These are phyloP conservation scores for Dunaliella primolecta DNA, from an alignment of 139 green algal species.

Conservation along the genomic window DNA sequence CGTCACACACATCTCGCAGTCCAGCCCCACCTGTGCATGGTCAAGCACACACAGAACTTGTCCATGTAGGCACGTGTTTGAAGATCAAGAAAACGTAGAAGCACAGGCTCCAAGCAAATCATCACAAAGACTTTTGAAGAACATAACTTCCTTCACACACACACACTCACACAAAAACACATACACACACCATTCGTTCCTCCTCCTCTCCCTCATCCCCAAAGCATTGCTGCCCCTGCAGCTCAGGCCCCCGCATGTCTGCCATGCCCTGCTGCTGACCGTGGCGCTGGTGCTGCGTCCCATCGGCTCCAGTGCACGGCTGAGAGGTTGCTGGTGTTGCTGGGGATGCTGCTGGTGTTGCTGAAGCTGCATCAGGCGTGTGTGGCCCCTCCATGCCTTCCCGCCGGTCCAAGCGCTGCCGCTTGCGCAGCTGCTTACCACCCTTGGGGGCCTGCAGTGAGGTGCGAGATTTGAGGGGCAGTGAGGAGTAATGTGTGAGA, in stretches of 20 bases:
- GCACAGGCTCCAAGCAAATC: neutral
- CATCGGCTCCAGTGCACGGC: too few relatives aligned
- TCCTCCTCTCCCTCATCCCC: neutral
- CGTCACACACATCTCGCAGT: conserved; percentile 89
- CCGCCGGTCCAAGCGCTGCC: neutral
- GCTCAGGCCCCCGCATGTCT: neutral
- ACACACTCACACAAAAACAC: neutral
- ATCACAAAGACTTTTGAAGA: neutral
- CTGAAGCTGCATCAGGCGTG: too few relatives aligned
- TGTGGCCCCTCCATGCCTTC: neutral
- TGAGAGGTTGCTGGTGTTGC: neutral
- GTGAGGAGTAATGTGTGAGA: too few relatives aligned
- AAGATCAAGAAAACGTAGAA: neutral
- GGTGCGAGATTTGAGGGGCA: too few relatives aligned
- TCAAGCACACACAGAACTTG: neutral
- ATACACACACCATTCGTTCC: neutral
- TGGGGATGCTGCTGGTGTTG: neutral
- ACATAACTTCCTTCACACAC: too few relatives aligned
- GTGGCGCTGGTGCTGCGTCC: too few relatives aligned
- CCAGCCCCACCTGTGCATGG: conserved; percentile 57
- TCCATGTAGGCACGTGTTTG: neutral
- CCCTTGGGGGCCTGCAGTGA: neutral
- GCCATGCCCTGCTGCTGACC: neutral
- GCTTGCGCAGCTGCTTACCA: neutral
- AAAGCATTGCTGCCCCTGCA: neutral